Percentiles rank a stretch among this genome's conserved stretches.
These are phyloP conservation scores for Eurotiales sp. DNA, from an alignment of 2,329 filamentous ascomycete species.

Conservation along the genomic window DNA sequence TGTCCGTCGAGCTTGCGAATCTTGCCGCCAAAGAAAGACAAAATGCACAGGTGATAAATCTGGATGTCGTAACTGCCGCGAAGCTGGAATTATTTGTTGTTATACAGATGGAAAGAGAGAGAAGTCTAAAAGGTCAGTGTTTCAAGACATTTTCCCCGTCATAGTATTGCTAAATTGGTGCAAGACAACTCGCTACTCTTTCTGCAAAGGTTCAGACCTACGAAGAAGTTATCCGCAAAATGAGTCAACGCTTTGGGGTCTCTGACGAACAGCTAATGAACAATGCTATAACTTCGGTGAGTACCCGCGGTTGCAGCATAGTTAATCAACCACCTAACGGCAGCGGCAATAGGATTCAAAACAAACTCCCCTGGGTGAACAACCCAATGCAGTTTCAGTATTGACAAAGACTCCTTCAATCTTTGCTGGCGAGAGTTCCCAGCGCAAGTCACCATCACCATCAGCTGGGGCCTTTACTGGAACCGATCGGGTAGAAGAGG, in stretches of 20 bases:
- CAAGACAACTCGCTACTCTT: conserved; percentile 40
- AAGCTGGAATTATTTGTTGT: conserved; percentile 41
- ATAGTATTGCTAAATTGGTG: background rate
- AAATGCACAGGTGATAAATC: conserved; percentile 46
- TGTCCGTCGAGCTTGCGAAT: conserved; percentile 41
- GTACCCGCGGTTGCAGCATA: background rate
- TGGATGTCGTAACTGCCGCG: conserved; percentile 41
- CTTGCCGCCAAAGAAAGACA: conserved; percentile 44
- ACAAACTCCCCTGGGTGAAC: conserved; percentile 13
- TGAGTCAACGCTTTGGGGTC: conserved; percentile 33
- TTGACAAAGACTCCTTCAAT: conserved; percentile 19
- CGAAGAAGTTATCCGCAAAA: conserved; percentile 35
- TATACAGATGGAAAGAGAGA: conserved; percentile 47
- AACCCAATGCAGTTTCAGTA: conserved; percentile 18
- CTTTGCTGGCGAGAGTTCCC: conserved; percentile 19
- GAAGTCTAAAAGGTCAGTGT: conserved; percentile 39
- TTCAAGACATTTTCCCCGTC: background rate
- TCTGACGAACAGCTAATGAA: conserved; percentile 35
- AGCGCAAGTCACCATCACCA: conserved; percentile 21
- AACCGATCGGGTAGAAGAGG: conserved; percentile 41
- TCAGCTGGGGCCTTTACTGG: conserved; percentile 34
- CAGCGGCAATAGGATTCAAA: conserved; percentile 14
- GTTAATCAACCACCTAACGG: conserved; percentile 1
- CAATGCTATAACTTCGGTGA: conserved; percentile 30
- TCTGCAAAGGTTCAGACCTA: conserved; percentile 41